phyloP scores from a whole-genome alignment of 1,284 basidiomycete genomes.

The Cystobasidium sp. region DNA sequence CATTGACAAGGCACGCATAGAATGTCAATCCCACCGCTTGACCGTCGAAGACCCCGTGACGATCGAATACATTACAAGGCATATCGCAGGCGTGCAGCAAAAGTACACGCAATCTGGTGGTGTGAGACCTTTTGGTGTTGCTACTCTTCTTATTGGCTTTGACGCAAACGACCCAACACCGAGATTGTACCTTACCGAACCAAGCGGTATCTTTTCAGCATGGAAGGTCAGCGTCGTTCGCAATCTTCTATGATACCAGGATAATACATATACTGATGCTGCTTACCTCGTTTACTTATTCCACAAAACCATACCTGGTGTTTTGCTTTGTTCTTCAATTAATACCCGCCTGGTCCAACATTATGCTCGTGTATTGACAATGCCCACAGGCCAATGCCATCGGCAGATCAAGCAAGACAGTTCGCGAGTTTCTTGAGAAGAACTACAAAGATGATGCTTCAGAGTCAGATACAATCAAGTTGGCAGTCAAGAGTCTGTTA shows the following conservation, averaged over 20 bases:
- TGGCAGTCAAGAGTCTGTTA: conserved; percentile 92
- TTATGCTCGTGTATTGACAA: not conserved
- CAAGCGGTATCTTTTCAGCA: conserved; percentile 94
- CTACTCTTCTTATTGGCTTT: conserved; percentile 95
- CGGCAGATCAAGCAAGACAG: conserved; percentile 95
- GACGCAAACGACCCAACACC: conserved; percentile 89
- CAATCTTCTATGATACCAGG: too few relatives aligned
- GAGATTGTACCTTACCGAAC: conserved; percentile 94
- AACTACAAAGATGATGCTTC: conserved; percentile 91
- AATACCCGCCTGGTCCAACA: not conserved
- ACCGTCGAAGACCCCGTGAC: conserved; percentile 98
- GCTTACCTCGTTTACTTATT: not conserved
- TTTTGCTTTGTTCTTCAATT: not conserved
- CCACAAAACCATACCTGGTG: not conserved
- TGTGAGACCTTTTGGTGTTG: conserved; percentile 97
- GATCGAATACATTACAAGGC: conserved; percentile 97
- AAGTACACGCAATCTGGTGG: conserved; percentile 97
- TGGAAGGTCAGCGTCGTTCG: conserved; percentile 78
- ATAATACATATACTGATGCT: too few relatives aligned
- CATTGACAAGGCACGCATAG: conserved; percentile 95
- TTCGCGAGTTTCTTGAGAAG: conserved; percentile 98
- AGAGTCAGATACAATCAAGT: conserved; percentile 87
- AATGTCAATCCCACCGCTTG: conserved; percentile 96
- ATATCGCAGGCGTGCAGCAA: conserved; percentile 94
- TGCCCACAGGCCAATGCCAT: conserved; percentile 87